Evolutionary conservation across 306 rosid genomes (phyloP).

Genomic region (Canavalia gladiata): DNA sequence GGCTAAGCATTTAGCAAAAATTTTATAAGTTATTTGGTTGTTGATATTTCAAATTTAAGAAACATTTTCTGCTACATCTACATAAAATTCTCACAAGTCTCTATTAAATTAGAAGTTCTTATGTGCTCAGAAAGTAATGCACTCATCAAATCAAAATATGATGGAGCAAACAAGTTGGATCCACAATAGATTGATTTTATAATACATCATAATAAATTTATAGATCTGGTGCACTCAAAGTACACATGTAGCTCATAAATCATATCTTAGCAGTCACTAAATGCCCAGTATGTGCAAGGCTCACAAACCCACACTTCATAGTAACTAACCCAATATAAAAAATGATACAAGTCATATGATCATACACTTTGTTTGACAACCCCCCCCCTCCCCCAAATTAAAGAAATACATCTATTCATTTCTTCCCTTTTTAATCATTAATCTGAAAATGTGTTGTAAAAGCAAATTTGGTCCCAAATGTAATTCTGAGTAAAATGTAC

Average conservation of each 20-base stretch:
- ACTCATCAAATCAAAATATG: background rate
- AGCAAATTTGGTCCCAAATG: background rate
- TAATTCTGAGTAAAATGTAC: background rate
- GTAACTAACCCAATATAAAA: background rate
- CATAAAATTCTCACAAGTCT: background rate
- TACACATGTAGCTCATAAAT: background rate
- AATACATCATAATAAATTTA: background rate
- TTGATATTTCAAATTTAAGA: background rate
- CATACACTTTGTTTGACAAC: no score
- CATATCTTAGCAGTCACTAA: conserved; percentile 11
- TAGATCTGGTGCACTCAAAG: background rate
- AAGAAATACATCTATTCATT: background rate
- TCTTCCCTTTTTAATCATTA: background rate
- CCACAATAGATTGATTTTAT: conserved; percentile 3
- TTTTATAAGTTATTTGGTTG: background rate
- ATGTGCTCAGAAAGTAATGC: conserved; percentile 8
- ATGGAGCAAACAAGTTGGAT: background rate
- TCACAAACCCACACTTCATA: background rate
- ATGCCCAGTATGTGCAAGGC: background rate
- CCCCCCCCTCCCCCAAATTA: background rate
- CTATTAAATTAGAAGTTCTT: background rate
- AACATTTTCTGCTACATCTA: background rate
- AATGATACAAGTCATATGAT: background rate
- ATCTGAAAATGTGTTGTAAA: background rate
- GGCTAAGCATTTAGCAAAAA: conserved; percentile 38